These are phyloP conservation scores for Mortierella sp. DNA, from an alignment of 371 early-diverging fungal species.

Conservation along the genomic window DNA sequence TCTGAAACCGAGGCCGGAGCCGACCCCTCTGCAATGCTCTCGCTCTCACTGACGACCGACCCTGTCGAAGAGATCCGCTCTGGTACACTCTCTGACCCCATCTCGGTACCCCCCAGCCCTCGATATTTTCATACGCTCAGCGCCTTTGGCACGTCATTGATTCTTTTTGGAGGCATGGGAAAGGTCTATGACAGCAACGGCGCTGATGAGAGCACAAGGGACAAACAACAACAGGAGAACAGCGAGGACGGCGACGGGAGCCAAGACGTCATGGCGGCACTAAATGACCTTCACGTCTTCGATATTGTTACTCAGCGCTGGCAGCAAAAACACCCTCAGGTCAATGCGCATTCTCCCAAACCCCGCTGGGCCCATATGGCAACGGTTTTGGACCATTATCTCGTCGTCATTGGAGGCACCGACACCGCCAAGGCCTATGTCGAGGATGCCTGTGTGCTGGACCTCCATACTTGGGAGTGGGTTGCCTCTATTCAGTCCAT, in stretches of 20 bases:
- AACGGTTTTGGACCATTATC: conserved; percentile 65
- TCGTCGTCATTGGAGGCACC: conserved; percentile 83
- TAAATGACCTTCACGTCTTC: conserved; percentile 77
- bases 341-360: conserved; percentile 66
- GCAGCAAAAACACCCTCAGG: conserved; percentile 63
- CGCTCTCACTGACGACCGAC: conserved; percentile 53
- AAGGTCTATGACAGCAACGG: conserved; percentile 19
- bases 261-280: conserved; percentile 59
- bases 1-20: neutral
- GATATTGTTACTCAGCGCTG: conserved; percentile 71
- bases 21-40: conserved; percentile 36
- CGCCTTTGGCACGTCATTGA: conserved; percentile 63
- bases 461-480: conserved; percentile 73
- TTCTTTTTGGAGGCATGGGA: conserved; percentile 70
- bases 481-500: conserved; percentile 62
- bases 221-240: neutral
- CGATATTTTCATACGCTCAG: conserved; percentile 73
- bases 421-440: conserved; percentile 80
- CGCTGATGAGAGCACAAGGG: neutral
- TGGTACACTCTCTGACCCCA: conserved; percentile 26
- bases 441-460: conserved; percentile 79
- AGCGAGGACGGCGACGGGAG: conserved; percentile 19
- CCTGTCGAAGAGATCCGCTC: conserved; percentile 35
- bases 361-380: conserved; percentile 83
- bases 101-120: conserved; percentile 48